Percentiles rank a stretch among this genome's conserved stretches.
These are phyloP conservation scores for Abrus pulchellus DNA, from an alignment of 306 rosid genomes.

Conservation along the genomic window DNA sequence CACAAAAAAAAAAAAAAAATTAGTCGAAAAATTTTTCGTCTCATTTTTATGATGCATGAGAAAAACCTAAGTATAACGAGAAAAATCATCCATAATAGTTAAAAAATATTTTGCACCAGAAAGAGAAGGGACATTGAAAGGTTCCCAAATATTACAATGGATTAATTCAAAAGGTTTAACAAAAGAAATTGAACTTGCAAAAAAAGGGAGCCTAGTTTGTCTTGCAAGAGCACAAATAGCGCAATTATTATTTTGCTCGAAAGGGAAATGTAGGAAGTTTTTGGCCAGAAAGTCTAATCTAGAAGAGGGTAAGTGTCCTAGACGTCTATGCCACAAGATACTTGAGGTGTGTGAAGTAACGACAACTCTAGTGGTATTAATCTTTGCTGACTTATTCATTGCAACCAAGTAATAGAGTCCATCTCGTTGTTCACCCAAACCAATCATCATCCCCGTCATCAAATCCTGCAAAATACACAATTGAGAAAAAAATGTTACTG, in stretches of 20 bases:
- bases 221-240: background rate
- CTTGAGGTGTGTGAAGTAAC: background rate
- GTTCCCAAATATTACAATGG: background rate
- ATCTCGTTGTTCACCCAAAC: background rate
- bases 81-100: background rate
- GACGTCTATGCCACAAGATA: background rate
- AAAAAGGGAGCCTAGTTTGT: background rate
- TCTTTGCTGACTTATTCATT: too few relatives aligned
- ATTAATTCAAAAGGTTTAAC: background rate
- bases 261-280: background rate
- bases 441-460: constrained; percentile 11
- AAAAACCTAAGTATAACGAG: background rate
- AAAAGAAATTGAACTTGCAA: background rate
- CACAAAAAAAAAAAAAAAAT: background rate
- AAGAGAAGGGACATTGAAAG: background rate
- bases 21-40: background rate
- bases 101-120: background rate
- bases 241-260: background rate
- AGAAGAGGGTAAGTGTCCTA: background rate
- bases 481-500: background rate
- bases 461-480: background rate
- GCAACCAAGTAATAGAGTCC: background rate
- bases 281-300: background rate
- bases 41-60: constrained; percentile 1
- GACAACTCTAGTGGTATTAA: background rate